phyloP scores from a whole-genome alignment of 2,329 filamentous ascomycete genomes.

The Knoxdaviesia capensis region DNA sequence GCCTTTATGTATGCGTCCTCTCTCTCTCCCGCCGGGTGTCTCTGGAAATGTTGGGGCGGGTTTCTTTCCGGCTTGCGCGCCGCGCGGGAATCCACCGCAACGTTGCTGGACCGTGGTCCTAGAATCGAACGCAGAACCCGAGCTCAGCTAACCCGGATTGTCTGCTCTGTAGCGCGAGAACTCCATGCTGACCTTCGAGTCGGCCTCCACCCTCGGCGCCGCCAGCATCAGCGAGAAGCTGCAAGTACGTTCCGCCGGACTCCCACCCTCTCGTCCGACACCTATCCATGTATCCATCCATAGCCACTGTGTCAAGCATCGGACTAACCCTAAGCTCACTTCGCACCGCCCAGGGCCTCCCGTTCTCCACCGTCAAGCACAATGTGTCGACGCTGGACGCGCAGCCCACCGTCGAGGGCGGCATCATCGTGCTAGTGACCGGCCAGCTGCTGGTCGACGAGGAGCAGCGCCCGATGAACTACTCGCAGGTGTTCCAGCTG shows the following conservation, averaged over 20 bases:
- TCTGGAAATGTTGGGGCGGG: too few species aligned
- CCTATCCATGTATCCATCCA: too few species aligned
- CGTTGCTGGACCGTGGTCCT: too few species aligned
- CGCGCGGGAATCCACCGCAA: too few species aligned
- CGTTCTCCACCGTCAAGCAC: conserved; percentile 69
- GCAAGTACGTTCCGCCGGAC: conserved; percentile 29
- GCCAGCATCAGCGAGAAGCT: conserved; percentile 62
- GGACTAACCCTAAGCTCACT: neutral
- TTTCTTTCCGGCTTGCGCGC: too few species aligned
- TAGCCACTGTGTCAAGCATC: too few species aligned
- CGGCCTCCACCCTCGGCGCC: conserved; percentile 40
- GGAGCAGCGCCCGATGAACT: conserved; percentile 72
- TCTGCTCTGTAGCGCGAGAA: conserved; percentile 40
- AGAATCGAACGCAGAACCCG: too few species aligned
- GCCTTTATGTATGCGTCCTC: conserved; percentile 58
- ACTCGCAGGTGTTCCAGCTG: conserved; percentile 78
- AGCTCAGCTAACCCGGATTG: neutral
- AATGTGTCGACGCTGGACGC: conserved; percentile 59
- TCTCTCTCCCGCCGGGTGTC: too few species aligned
- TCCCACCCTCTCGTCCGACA: conserved; percentile 3
- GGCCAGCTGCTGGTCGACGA: conserved; percentile 76
- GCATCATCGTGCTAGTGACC: conserved; percentile 74
- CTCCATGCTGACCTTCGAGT: conserved; percentile 93
- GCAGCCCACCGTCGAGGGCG: conserved; percentile 49
- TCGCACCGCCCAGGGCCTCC: conserved; percentile 36